Evolutionary conservation across 495 filamentous ascomycete species (phyloP), one percentile per base, ranked within the genome.

Genomic region (Hypoxylon perforatum): DNA sequence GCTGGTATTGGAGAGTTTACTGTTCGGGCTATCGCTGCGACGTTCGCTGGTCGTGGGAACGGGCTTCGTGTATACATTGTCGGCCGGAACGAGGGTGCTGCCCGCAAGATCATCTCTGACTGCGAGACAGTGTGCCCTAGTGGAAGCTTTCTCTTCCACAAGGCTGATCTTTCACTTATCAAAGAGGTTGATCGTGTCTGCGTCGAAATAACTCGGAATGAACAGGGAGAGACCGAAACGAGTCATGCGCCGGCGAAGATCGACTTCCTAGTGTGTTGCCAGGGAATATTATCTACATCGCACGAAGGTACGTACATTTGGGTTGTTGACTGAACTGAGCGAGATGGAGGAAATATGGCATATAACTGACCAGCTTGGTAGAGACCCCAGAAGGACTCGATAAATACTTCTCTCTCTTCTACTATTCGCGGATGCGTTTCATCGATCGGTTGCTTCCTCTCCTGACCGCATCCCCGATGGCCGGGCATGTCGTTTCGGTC

Each of bases 361-460:
- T 11, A 25, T 15, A 45, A 49, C 56, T 55, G 18, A 60, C 42
- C 35, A 36, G 38, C 5, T 39, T 23, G 50, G 21, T 21, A 72
- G 72, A 73, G 22, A 70, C 65, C 4, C 18, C 46, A 21, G 73
- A 73, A 41, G 69, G 69, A 36, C 57, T 73, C 39, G 69, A 70
- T 35, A 56, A 53, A 44, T 54, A 59, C 33, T 59, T 65, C 58
- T 59, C 54, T 21, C 60, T 74, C n/a, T 47, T 61, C 38, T 73
- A 70, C 44, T 74, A 68, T 42, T 74, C 72, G 11, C 65, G 73
- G 45, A 63, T 66, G 52, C 52, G 71, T n/a, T 48, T 60, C 47
- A 30, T 55, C 51, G 61, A 65, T 0, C 35, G 45, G 10, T 39
- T 70, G 17, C 61, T 70, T 47, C 58, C 70, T 14, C 68, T 72